Base-by-base conservation (phyloP, 768 basidiomycete genomes). In the Suillus clintonianus region DNA sequence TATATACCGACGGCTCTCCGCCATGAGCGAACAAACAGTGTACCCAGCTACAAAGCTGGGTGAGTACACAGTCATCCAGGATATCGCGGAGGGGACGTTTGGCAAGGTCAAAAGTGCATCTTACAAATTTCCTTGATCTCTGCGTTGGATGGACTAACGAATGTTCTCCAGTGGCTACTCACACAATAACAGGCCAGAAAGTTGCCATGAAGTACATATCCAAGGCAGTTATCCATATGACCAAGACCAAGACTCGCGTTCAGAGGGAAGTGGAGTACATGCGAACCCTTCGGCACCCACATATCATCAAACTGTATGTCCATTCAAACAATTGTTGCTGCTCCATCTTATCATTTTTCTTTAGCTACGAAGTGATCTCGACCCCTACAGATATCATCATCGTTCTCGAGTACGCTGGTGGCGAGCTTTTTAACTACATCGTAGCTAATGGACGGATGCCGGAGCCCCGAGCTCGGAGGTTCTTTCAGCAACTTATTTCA, bases 181-280 rank as follows among this genome's bases (percentile, higher is more conserved):
- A 99, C 77, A 91, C 91, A 61, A 86, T 98, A 70, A 99, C 97
- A 1, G 94, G 96, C 4, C 94, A 97, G 71, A 88, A 89, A 70
- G 97, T 99, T 59, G 97, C 97, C 13, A 94, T 99, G 92, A 99
- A 99, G 81, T 95, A 91, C 72, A 94, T 99, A 65, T 94, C 93
- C 61, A 95, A 97, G 76, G 92, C 92, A 39, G 94, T 92, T 68
- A 99, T 99, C 62, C 88, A 91, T 69, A 86, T 89, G 69, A 92
- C 93, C 67, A 93, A 93, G 77, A 97, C 94, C 71, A 95, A 94
- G 78, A 90, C 90, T 61, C 81, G 97, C 63, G 96, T 99, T 8
- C 89, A 92, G 72, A 87, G 95, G 54, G 97, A 99, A 78, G 97
- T 97, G 68, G 95, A 98, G 74, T 99, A 97, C 79, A 92, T 99